Conservation (phyloP, 352 stramenopile genomes). For the Phytophthora megakarya region DNA sequence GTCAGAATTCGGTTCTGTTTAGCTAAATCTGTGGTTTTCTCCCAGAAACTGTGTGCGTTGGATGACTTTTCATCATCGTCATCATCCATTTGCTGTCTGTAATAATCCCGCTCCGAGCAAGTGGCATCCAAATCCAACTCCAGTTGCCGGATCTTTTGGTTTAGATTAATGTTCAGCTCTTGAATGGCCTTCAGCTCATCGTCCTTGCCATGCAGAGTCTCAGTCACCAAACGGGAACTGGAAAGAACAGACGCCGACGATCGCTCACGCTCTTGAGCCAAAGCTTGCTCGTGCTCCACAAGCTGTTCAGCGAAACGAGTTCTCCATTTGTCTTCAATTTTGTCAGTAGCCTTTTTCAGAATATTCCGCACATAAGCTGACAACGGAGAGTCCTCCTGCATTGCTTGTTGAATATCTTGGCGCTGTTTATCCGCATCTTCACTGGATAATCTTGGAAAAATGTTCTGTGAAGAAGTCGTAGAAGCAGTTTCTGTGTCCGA, state of each 20-base stretch:
- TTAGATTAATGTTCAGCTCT: slow-evolving; percentile 63
- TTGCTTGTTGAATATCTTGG: slow-evolving; percentile 44
- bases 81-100: slow-evolving; percentile 72
- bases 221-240: slow-evolving; percentile 68
- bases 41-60: slow-evolving; percentile 78
- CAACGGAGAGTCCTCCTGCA: slow-evolving; percentile 66
- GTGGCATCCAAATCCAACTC: slow-evolving; percentile 70
- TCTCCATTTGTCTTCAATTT: slow-evolving; percentile 87
- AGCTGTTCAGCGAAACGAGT: slow-evolving; percentile 70
- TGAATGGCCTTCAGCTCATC: slow-evolving; percentile 76
- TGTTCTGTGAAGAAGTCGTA: slow-evolving; percentile 41
- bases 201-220: slow-evolving; percentile 78
- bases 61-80: slow-evolving; percentile 76
- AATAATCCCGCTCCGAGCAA: slow-evolving; percentile 69
- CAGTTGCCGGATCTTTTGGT: slow-evolving; percentile 73
- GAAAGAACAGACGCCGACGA: slow-evolving; percentile 67
- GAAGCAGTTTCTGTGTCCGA: slow-evolving; percentile 43
- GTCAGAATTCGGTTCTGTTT: slow-evolving; percentile 79
- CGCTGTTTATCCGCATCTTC: slow-evolving; percentile 42
- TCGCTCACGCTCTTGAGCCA: slow-evolving; percentile 68
- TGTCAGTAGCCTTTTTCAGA: slow-evolving; percentile 74
- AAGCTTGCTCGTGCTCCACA: slow-evolving; percentile 66
- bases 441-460: slow-evolving; percentile 36
- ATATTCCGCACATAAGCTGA: slow-evolving; percentile 78
- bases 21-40: slow-evolving; percentile 86